A percentile compares a stretch with the other conserved stretches of the same genome.
These are phyloP conservation scores for Alternaria dauci DNA, from an alignment of 2,329 filamentous ascomycete species.

Conservation along the genomic window DNA sequence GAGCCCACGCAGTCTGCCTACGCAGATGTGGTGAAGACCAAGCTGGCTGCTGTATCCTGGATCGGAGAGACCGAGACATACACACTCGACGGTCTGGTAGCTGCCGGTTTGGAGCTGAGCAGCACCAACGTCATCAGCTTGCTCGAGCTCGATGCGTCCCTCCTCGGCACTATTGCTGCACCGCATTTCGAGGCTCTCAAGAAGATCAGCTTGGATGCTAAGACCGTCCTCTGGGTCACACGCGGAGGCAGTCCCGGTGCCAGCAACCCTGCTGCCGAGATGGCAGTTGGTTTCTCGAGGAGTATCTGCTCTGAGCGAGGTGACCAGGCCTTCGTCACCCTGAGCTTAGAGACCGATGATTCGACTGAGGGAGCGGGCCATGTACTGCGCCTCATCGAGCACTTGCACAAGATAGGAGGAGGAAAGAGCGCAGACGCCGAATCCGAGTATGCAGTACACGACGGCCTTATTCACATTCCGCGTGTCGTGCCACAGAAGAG, in stretches of 20 bases:
- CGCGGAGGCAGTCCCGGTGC: slow-evolving; percentile 12
- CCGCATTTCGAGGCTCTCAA: slow-evolving; percentile 16
- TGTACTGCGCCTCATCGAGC: slow-evolving; percentile 8
- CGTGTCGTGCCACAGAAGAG: slow-evolving; percentile 16
- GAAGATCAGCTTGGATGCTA: slow-evolving; percentile 6
- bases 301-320: slow-evolving; percentile 19
- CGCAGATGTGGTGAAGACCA: slow-evolving; percentile 8
- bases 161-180: slow-evolving; percentile 15
- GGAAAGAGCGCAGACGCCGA: slow-evolving; percentile 6
- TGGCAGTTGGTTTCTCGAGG: slow-evolving; percentile 20
- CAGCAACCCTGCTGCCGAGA: slow-evolving; percentile 14
- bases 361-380: not conserved
- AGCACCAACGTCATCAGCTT: slow-evolving; percentile 12
- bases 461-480: slow-evolving; percentile 20
- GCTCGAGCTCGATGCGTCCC: slow-evolving; percentile 15
- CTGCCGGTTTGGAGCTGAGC: slow-evolving; percentile 10
- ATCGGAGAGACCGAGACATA: slow-evolving; percentile 9
- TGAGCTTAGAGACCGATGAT: slow-evolving; percentile 15
- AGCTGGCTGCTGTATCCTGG: slow-evolving; percentile 7
- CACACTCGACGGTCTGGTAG: slow-evolving; percentile 9
- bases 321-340: slow-evolving; percentile 12
- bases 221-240: slow-evolving; percentile 19
- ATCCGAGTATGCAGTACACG: slow-evolving; percentile 13
- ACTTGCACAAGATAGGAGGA: slow-evolving; percentile 17
- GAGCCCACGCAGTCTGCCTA: not conserved